Conservation (phyloP, 2,329 filamentous ascomycete species). For the Chaetomium olivaceum region DNA sequence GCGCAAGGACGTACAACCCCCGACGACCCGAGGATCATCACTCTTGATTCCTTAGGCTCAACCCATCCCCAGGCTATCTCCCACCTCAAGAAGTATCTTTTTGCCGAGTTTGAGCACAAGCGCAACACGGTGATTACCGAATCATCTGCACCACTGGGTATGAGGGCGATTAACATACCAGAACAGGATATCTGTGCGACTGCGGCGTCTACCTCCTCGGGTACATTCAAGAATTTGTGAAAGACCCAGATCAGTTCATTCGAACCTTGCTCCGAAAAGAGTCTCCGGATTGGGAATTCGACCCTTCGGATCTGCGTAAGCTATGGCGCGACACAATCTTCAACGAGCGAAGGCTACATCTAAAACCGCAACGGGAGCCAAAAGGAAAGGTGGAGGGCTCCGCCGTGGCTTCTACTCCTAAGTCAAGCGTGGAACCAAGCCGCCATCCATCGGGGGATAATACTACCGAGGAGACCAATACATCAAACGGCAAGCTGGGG, state of each 20-base stretch:
- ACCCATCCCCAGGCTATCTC: constrained; percentile 64
- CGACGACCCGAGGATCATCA: constrained; percentile 71
- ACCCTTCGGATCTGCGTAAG: constrained; percentile 60
- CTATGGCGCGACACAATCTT: constrained; percentile 68
- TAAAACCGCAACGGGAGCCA: constrained; percentile 44
- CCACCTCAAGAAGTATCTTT: constrained; percentile 74
- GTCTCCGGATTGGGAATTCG: constrained; percentile 52
- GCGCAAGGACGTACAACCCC: constrained; percentile 47
- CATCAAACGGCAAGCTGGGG: background rate
- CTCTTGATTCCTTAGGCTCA: constrained; percentile 79
- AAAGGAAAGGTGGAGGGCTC: constrained; percentile 34
- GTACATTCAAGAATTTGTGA: constrained; percentile 80
- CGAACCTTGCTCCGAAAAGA: constrained; percentile 64
- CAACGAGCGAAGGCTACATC: constrained; percentile 60
- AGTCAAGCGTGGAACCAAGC: constrained; percentile 28
- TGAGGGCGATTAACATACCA: constrained; percentile 75
- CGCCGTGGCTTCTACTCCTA: constrained; percentile 5
- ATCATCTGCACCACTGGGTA: constrained; percentile 44
- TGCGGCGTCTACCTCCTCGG: constrained; percentile 85
- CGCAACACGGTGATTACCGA: constrained; percentile 45
- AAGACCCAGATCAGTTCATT: constrained; percentile 70
- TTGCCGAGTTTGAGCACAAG: constrained; percentile 69
- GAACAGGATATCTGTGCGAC: constrained; percentile 77
- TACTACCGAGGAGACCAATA: background rate
- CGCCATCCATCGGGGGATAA: constrained; percentile 1